phyloP scores from a whole-genome alignment of 2,329 filamentous ascomycete species.

The Aspergillus fijiensis region DNA sequence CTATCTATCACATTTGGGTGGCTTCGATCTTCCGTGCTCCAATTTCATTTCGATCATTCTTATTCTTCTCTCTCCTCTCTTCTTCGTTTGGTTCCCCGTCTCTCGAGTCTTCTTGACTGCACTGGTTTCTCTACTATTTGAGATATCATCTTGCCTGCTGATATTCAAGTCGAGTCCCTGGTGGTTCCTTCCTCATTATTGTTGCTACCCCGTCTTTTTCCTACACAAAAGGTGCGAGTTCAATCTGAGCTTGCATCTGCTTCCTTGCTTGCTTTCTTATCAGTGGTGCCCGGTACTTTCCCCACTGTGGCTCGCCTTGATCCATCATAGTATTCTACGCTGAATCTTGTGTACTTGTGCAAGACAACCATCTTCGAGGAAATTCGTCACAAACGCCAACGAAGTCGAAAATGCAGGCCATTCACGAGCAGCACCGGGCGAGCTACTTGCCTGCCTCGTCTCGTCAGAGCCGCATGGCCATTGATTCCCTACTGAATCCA shows the following conservation, averaged over 20 bases:
- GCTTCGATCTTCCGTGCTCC: not conserved
- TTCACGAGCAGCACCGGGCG: slow-evolving; percentile 17
- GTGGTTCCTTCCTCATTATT: not conserved
- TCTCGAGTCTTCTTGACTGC: not conserved
- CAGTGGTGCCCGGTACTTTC: not conserved
- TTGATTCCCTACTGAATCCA: slow-evolving; percentile 37
- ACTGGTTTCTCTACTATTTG: not conserved
- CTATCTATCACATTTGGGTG: slow-evolving; percentile 2
- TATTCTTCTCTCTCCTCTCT: not conserved
- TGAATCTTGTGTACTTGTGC: no score
- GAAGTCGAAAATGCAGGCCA: slow-evolving; percentile 13
- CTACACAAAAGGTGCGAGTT: not conserved
- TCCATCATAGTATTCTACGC: not conserved
- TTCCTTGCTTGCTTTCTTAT: no score
- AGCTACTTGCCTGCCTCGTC: slow-evolving; percentile 22
- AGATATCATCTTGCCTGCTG: not conserved
- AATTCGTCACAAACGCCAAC: not conserved
- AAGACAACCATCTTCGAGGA: not conserved
- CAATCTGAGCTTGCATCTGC: not conserved
- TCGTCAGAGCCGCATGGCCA: slow-evolving; percentile 35
- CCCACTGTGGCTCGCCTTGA: not conserved
- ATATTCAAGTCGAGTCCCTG: not conserved
- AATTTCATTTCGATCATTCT: not conserved
- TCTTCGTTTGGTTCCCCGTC: not conserved
- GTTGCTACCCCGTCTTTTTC: not conserved